Evolutionary conservation across 2,329 filamentous ascomycete species (phyloP), one percentile per base, ranked within the genome.

Genomic region (Penicillium sp.): DNA sequence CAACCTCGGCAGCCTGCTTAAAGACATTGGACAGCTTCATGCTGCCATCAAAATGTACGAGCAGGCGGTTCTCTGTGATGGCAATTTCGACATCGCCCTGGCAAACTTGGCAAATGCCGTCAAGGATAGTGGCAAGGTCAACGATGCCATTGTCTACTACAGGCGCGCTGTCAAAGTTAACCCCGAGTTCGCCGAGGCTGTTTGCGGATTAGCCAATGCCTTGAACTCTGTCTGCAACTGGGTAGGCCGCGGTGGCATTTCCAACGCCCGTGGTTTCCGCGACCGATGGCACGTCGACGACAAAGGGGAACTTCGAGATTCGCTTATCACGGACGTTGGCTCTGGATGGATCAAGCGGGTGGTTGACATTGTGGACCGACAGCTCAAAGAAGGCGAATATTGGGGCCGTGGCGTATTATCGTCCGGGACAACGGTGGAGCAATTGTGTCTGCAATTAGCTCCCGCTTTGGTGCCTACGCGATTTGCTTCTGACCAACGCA

Each of bases 31-130:
- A 0, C 92, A 97, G 60, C 78, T 99, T 12, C 85, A 90, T 58
- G 81, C 89, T 40, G 93, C 93, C 0, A 96, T 99, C 60, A 84
- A 86, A 57, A 97, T 99, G 92, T 99, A 99, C 65, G 90, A 97
- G 71, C 85, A 89, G 58, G 93, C 93, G 10, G 93, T 99, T 12
- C 80, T 82, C 3, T 97, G 91, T 65, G 93, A 99, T 68, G 83
- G 84, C n/a, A 88, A 84, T 19, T 99, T 99, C 63, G 93, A 99
- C 64, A 99, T 99, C 63, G 93, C 93, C 29, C 75, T 99, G 47
- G 95, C 93, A 3, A 99, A 99, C 63, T 78, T 99, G 18, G 93
- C 93, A 47, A 99, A 99, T 67, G 93, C 93, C 8, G 91, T 99
- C 58, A 99, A 99, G 69, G 93, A 99, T 67, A 89, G 95, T 60